Evolutionary conservation across 768 basidiomycete species (phyloP).

Genomic region (Serendipita sp.): DNA sequence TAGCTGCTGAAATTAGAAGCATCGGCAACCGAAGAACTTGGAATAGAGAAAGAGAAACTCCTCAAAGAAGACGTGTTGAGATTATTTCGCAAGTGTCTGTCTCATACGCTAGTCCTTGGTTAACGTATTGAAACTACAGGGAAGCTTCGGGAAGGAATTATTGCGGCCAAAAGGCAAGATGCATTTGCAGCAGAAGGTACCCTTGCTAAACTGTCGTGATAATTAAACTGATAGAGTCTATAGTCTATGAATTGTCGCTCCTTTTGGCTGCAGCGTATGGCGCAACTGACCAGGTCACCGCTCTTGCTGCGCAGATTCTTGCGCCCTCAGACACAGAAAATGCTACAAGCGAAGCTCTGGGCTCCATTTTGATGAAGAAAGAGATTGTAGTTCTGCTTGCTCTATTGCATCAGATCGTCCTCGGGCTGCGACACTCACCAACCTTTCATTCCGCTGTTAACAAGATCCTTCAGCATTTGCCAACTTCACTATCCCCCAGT

Average conservation of each 20-base stretch:
- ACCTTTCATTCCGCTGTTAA: neutral
- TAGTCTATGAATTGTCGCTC: constrained; percentile 5
- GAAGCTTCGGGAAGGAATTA: constrained; percentile 5
- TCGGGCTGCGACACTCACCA: neutral
- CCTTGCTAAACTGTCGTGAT: neutral
- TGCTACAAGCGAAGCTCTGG: neutral
- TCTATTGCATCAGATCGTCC: neutral
- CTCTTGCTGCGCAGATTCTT: neutral
- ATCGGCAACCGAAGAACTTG: neutral
- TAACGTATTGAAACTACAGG: neutral
- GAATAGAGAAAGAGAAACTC: neutral
- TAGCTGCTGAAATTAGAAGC: neutral
- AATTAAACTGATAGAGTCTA: neutral
- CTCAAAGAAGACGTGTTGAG: neutral
- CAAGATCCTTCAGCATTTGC: neutral
- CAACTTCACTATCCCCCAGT: neutral
- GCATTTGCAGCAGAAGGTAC: constrained; percentile 3
- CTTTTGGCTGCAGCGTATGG: neutral
- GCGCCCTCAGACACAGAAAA: neutral
- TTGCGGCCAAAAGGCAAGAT: neutral
- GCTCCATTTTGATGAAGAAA: no score
- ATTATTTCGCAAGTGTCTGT: neutral
- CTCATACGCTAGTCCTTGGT: neutral
- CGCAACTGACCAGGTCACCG: neutral
- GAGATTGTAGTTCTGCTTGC: neutral